Evolutionary conservation across 257 asterid genomes (phyloP).

Genomic region (Jasminum sambac): DNA sequence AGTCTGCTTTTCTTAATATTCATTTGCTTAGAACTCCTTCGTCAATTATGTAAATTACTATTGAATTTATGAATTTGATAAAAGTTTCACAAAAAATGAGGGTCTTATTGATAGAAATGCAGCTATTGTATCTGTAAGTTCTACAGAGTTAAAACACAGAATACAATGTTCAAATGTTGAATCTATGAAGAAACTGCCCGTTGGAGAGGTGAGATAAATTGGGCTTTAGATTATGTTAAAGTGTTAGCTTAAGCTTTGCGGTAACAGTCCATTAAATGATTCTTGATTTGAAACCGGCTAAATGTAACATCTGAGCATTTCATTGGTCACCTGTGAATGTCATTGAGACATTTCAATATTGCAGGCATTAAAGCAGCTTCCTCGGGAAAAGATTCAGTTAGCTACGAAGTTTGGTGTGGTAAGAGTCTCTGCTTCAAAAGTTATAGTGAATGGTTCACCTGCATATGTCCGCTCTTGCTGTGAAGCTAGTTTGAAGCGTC

Average conservation of each 20-base stretch:
- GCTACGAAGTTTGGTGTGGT: constrained; percentile 68
- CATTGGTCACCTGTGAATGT: too few relatives aligned
- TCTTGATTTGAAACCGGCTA: neutral
- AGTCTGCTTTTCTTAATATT: neutral
- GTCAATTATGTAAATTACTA: neutral
- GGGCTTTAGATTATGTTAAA: too few relatives aligned
- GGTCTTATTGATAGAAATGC: too few relatives aligned
- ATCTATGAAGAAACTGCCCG: too few relatives aligned
- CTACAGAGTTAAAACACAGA: too few relatives aligned
- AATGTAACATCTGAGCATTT: neutral
- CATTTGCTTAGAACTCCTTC: neutral
- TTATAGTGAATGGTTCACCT: constrained; percentile 53
- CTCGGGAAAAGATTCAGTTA: constrained; percentile 56
- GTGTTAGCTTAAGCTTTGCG: neutral
- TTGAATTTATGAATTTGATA: too few relatives aligned
- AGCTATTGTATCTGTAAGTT: too few relatives aligned
- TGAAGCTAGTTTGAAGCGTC: constrained; percentile 59
- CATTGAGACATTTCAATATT: neutral
- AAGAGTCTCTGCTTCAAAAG: constrained; percentile 22
- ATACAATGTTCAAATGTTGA: too few relatives aligned
- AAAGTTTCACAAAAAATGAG: too few relatives aligned
- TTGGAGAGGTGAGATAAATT: too few relatives aligned
- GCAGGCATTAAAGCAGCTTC: constrained; percentile 63
- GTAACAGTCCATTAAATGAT: neutral
- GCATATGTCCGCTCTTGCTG: constrained; percentile 63